phyloP scores from a whole-genome alignment of 1,284 basidiomycete species.

The Entoloma clypeatum region DNA sequence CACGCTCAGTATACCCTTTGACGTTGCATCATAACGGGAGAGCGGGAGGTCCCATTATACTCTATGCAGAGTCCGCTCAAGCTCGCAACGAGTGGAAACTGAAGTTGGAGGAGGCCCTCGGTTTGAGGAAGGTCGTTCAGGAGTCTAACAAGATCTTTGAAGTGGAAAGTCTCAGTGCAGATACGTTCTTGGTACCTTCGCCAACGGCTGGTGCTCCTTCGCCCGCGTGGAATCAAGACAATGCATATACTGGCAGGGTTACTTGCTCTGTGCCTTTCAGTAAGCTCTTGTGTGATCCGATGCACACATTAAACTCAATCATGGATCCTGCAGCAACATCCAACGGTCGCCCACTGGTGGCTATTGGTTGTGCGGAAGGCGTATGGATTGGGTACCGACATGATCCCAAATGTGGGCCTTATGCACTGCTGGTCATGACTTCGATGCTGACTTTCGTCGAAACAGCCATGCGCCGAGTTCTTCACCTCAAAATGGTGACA shows the following conservation, averaged over 20 bases:
- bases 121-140: slow-evolving; percentile 80
- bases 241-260: slow-evolving; percentile 85
- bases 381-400: slow-evolving; percentile 95
- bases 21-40: slow-evolving; percentile 84
- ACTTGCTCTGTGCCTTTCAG: slow-evolving; percentile 93
- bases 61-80: slow-evolving; percentile 80
- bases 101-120: slow-evolving; percentile 86
- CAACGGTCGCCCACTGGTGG: slow-evolving; percentile 84
- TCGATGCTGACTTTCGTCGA: slow-evolving; percentile 5
- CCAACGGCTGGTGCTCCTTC: slow-evolving; percentile 43
- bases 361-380: slow-evolving; percentile 92
- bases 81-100: slow-evolving; percentile 83
- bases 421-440: background rate
- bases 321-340: slow-evolving; percentile 55
- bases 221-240: slow-evolving; percentile 66
- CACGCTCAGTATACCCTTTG: slow-evolving; percentile 76
- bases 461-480: slow-evolving; percentile 86
- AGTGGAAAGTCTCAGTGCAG: slow-evolving; percentile 78
- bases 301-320: slow-evolving; percentile 3
- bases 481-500: slow-evolving; percentile 89
- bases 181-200: slow-evolving; percentile 78
- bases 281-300: slow-evolving; percentile 40
- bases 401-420: slow-evolving; percentile 73
- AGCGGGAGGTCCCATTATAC: slow-evolving; percentile 74
- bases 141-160: slow-evolving; percentile 93